Evolutionary conservation across 148 eudicot species (phyloP).

Genomic region (Spergularia bocconei): DNA sequence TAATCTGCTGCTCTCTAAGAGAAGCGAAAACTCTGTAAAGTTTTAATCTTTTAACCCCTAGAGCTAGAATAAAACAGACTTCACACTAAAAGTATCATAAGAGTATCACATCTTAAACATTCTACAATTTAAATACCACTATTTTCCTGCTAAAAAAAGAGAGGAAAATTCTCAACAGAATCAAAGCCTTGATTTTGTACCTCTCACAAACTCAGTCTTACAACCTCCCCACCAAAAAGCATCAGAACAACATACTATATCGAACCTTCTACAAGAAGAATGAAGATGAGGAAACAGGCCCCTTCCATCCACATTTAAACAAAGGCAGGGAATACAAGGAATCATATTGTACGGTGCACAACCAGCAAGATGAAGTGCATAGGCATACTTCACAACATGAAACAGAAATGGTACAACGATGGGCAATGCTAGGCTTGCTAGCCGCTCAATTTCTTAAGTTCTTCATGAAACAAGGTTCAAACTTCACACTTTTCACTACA

Average conservation of each 20-base stretch:
- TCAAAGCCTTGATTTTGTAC: background rate
- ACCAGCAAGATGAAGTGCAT: background rate
- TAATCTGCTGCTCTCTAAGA: background rate
- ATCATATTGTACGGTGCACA: background rate
- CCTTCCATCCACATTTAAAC: no score
- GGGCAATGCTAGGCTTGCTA: no score
- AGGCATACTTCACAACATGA: background rate
- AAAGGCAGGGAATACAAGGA: background rate
- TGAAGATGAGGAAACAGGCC: no score
- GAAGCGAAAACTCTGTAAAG: background rate
- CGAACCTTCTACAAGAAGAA: no score
- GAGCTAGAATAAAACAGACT: background rate
- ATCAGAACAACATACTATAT: no score
- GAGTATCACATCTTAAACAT: background rate
- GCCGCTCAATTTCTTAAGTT: no score
- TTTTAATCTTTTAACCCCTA: background rate
- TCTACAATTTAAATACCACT: background rate
- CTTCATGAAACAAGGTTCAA: no score
- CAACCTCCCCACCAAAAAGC: background rate
- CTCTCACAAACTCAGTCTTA: background rate
- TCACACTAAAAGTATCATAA: background rate
- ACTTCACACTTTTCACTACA: background rate
- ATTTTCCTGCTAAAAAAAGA: no score
- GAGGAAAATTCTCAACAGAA: no score
- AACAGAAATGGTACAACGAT: background rate